These are phyloP conservation scores for Boletellus ananiceps DNA, from an alignment of 768 basidiomycete species.

Conservation along the genomic window DNA sequence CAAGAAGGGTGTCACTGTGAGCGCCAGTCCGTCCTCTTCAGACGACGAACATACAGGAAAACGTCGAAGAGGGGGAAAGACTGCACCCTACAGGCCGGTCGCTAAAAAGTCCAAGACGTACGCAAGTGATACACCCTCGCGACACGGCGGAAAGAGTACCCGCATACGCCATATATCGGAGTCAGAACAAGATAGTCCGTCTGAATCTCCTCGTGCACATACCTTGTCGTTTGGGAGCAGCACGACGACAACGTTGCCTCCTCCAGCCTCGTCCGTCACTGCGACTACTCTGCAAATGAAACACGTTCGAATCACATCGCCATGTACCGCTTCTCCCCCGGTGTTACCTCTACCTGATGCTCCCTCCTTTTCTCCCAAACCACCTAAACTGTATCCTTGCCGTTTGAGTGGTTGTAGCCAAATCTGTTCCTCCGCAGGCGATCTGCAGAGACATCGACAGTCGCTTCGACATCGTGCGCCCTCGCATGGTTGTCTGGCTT, in stretches of 20 bases:
- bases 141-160: not conserved
- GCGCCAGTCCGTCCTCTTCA: not conserved
- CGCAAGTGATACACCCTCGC: slow-evolving; percentile 8
- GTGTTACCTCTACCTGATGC: not conserved
- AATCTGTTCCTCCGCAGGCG: slow-evolving; percentile 26
- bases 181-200: not conserved
- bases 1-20: not conserved
- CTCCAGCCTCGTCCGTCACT: slow-evolving; percentile 3
- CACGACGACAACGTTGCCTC: not conserved
- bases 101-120: slow-evolving; percentile 14
- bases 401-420: slow-evolving; percentile 22
- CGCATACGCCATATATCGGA: not conserved
- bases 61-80: slow-evolving; percentile 15
- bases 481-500: slow-evolving; percentile 20
- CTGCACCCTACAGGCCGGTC: not conserved
- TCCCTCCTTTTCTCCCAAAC: not conserved
- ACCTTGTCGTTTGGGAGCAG: slow-evolving; percentile 1
- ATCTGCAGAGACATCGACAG: slow-evolving; percentile 27
- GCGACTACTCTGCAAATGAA: slow-evolving; percentile 11
- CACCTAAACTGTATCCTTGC: slow-evolving; percentile 23
- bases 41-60: slow-evolving; percentile 10
- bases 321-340: slow-evolving; percentile 4
- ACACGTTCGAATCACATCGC: slow-evolving; percentile 15
- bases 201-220: not conserved
- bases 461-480: slow-evolving; percentile 28